phyloP scores from a whole-genome alignment of 805 yeast genomes.

The Cephaloascus fragrans region DNA sequence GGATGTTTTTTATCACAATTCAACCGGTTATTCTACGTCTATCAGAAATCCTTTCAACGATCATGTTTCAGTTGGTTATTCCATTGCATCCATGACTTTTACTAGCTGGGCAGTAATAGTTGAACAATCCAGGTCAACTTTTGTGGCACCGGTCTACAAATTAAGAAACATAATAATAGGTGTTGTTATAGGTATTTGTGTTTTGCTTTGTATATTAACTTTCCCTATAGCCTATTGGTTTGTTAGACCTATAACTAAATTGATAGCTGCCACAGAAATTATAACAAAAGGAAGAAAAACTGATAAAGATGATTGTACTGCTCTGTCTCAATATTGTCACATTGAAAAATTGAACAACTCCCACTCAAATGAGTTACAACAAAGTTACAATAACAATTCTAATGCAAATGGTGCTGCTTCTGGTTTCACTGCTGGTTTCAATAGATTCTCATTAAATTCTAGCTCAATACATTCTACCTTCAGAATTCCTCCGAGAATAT shows the following conservation, averaged over 20 bases:
- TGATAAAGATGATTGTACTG: not conserved
- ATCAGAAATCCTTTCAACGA: conserved; percentile 22
- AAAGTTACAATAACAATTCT: conserved; percentile 9
- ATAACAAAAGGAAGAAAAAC: conserved; percentile 34
- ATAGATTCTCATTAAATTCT: conserved; percentile 4
- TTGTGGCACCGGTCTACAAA: conserved; percentile 52
- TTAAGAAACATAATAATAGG: conserved; percentile 66
- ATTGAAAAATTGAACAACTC: conserved; percentile 11
- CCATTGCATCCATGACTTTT: conserved; percentile 30
- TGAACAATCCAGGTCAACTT: conserved; percentile 49
- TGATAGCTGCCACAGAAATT: conserved; percentile 76
- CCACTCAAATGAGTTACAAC: conserved; percentile 1
- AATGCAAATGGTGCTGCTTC: conserved; percentile 8
- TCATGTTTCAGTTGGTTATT: conserved; percentile 47
- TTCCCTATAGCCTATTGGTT: conserved; percentile 79
- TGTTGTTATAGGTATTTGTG: conserved; percentile 71
- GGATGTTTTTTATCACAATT: not conserved
- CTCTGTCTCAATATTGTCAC: too few species aligned
- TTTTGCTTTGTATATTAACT: conserved; percentile 62
- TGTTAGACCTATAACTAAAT: conserved; percentile 69
- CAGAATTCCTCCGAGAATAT: conserved; percentile 25
- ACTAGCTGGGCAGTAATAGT: conserved; percentile 65
- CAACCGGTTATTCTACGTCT: not conserved
- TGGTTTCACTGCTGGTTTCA: conserved; percentile 19
- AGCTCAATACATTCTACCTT: conserved; percentile 13